Conservation (phyloP, 2,329 filamentous ascomycete species). For the Alternaria sp. region DNA sequence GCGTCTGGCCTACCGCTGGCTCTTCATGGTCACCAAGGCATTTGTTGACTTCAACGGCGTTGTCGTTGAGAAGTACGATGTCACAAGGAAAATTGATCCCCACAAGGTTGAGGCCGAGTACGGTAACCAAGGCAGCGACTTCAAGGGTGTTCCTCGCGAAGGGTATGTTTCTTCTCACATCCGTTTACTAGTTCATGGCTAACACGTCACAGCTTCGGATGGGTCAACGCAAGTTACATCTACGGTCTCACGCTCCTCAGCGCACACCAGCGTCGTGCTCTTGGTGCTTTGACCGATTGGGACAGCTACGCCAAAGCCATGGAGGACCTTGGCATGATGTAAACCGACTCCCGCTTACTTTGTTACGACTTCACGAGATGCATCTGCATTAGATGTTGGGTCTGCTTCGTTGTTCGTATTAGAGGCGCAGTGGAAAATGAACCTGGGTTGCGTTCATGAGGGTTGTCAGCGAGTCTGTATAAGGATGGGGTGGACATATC, state of each 20-base stretch:
- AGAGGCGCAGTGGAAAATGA: background rate
- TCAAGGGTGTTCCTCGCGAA: slow-evolving; percentile 94
- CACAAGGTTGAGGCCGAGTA: slow-evolving; percentile 97
- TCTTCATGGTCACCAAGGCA: slow-evolving; percentile 97
- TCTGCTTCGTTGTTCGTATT: background rate
- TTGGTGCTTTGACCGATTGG: slow-evolving; percentile 87
- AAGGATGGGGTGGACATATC: background rate
- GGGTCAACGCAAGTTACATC: slow-evolving; percentile 98
- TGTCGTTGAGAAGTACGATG: slow-evolving; percentile 98
- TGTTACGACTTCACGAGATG: slow-evolving; percentile 12
- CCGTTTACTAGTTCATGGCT: slow-evolving; percentile 19
- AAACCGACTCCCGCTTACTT: background rate
- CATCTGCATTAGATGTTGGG: slow-evolving; percentile 5
- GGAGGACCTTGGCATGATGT: slow-evolving; percentile 43
- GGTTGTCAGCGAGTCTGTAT: background rate
- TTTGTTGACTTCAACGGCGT: slow-evolving; percentile 99
- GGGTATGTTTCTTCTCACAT: slow-evolving; percentile 68
- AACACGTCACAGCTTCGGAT: slow-evolving; percentile 75
- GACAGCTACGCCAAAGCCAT: slow-evolving; percentile 78
- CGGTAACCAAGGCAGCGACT: slow-evolving; percentile 93
- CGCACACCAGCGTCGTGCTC: slow-evolving; percentile 84
- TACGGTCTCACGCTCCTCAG: slow-evolving; percentile 89
- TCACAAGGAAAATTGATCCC: slow-evolving; percentile 86
- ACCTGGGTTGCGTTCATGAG: background rate
- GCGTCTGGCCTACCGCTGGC: slow-evolving; percentile 91